Base-by-base conservation (phyloP, 441 rosid genomes). In the Croton laevigatus region DNA sequence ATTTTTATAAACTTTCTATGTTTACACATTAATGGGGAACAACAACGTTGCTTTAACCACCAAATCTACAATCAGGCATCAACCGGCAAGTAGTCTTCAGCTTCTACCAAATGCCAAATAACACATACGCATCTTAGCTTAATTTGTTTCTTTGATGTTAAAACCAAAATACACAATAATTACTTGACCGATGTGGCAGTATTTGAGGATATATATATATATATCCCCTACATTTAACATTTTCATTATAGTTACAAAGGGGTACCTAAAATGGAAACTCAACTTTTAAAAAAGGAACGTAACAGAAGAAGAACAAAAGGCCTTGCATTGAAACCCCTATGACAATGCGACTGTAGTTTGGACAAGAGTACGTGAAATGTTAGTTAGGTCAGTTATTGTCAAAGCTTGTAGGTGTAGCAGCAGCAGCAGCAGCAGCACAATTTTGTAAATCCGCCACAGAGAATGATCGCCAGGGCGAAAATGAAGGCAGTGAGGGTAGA, bases 391-490 rank as follows among this genome's bases (percentile, higher is more conserved):
- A 60, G 72, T 48, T 69, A 61, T 80, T 61, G 65, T 65, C 75
- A 58, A 49, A 49, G 53, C 53, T 49, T 17, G 53, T 12, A 49
- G 53, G 0, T 49, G 71, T 54, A 42, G 19, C 73, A 27, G 32
- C 32, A 27, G 32, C 73, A 27, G 32, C 32, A 27, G 32, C 32
- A 72, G 62, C 66, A 34, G 71, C 71, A 82, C 79, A 84, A 54
- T 78, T 84, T 49, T 80, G 88, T 16, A 91, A 71, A 77, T 91
- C 93, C 72, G 84, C 91, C 59, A 83, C 75, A 0, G 90, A 86
- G 69, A 75, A 85, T 3, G 94, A 89, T 40, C 87, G 73, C 88
- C 90, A 79, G 5, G 86, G 74, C 1, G 88, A 85, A 49, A 72
- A 62, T 20, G 84, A 73, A 46, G 81, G 70, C 38, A 81, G 49